Evolutionary conservation across 2,329 filamentous ascomycete species (phyloP).

Genomic region (Plectosphaerella sp.): DNA sequence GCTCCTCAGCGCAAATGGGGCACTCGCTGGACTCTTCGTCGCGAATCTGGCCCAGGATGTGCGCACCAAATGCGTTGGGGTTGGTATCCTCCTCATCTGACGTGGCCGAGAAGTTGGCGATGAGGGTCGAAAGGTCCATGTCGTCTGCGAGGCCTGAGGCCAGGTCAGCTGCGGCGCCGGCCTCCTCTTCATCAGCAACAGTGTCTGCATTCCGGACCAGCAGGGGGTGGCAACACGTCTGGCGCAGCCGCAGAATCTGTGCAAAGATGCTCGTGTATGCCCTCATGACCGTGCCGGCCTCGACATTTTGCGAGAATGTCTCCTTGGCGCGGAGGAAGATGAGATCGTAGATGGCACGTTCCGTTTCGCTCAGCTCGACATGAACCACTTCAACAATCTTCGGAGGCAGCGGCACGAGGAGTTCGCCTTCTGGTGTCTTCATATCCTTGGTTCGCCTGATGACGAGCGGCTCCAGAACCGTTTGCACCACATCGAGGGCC

Average conservation of each 20-base stretch:
- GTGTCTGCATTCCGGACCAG: constrained; percentile 81
- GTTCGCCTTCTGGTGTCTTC: constrained; percentile 80
- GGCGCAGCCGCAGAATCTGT: constrained; percentile 86
- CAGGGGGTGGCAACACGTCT: constrained; percentile 90
- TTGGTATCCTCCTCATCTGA: constrained; percentile 54
- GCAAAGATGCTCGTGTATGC: constrained; percentile 97
- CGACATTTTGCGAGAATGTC: constrained; percentile 80
- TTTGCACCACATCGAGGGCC: constrained; percentile 94
- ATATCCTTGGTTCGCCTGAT: constrained; percentile 95
- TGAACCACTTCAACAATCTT: constrained; percentile 82
- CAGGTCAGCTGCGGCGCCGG: constrained; percentile 71
- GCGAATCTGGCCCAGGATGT: constrained; percentile 87
- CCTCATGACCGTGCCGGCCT: constrained; percentile 89
- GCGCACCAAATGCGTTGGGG: constrained; percentile 72
- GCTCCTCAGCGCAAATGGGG: constrained; percentile 90
- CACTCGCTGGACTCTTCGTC: constrained; percentile 86
- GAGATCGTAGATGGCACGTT: constrained; percentile 88
- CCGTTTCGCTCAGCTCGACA: constrained; percentile 77
- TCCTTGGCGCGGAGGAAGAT: constrained; percentile 80
- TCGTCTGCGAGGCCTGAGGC: constrained; percentile 83
- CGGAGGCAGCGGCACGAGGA: constrained; percentile 74
- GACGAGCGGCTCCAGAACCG: constrained; percentile 91
- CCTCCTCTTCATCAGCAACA: constrained; percentile 83
- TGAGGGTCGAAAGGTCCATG: constrained; percentile 87
- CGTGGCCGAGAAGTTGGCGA: constrained; percentile 74